phyloP scores from a whole-genome alignment of 2,329 filamentous ascomycete genomes.

The Aspergillus clavatus region DNA sequence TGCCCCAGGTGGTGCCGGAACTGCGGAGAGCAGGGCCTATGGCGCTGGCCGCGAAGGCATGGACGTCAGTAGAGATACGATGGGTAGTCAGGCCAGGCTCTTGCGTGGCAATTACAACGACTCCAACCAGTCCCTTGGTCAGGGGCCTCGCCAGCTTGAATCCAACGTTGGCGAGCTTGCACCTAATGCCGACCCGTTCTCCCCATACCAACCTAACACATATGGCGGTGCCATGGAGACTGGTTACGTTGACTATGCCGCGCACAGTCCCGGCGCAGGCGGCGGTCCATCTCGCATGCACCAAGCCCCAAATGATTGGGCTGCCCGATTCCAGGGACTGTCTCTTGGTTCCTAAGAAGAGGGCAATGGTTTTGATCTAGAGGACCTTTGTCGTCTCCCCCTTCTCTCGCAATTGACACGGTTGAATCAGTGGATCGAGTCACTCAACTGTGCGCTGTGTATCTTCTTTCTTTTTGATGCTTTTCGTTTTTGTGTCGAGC shows the following conservation, averaged over 20 bases:
- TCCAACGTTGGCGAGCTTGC: constrained; percentile 25
- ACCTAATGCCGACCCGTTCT: constrained; percentile 33
- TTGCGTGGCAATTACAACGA: constrained; percentile 35
- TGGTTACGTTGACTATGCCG: constrained; percentile 29
- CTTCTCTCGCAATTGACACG: neutral
- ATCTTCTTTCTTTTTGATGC: constrained; percentile 3
- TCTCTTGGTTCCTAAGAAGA: constrained; percentile 58
- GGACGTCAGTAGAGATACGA: constrained; percentile 27
- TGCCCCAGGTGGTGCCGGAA: constrained; percentile 64
- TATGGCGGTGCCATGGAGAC: constrained; percentile 38
- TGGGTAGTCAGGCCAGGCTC: constrained; percentile 24
- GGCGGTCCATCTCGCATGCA: constrained; percentile 30
- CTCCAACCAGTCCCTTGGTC: constrained; percentile 34
- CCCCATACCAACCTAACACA: constrained; percentile 25
- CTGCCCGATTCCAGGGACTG: constrained; percentile 62
- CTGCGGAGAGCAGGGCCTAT: constrained; percentile 32
- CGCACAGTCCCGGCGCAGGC: constrained; percentile 29
- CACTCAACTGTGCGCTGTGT: constrained; percentile 9
- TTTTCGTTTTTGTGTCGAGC: constrained; percentile 1
- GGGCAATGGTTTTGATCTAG: neutral
- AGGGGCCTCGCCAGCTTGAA: constrained; percentile 30
- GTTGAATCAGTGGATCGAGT: neutral
- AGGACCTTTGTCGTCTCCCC: neutral
- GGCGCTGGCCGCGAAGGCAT: constrained; percentile 26
- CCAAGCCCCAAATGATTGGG: constrained; percentile 52